Base-by-base conservation (phyloP, 192 early-diverging fungal genomes). In the Backusella australiensis region DNA sequence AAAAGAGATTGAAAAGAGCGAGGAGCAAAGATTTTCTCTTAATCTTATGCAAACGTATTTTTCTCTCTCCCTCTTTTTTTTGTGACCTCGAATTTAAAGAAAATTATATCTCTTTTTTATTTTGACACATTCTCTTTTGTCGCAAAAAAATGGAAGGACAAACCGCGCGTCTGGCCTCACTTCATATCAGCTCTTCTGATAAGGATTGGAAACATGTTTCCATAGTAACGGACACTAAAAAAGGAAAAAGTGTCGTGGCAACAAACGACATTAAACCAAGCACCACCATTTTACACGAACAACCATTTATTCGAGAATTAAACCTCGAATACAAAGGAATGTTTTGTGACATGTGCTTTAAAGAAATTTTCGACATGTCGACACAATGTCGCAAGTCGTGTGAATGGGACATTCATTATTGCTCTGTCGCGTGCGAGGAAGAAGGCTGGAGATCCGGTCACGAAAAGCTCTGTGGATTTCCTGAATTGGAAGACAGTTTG, bases 311-410 rank as follows among this genome's bases (percentile, higher is more conserved):
- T 49, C 46, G 32, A 7, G 23, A 46, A 23, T 29, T 75, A 23
- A 36, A 75, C 29, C 26, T 23, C 6, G 4, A 9, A 3, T 42
- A 59, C 26, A 17, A 29, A 14, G 15, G 26, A 4, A 9, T 14
- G 15, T 67, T 69, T 42, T 76, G 75, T 36, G 29, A 38, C 4
- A 21, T 1, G 15, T 76, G 75, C 34, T 76, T 76, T 75, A 39
- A 34, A 14, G 21, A 36, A 0, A 1, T 75, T 17, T 7, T 32
- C 11, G n/a, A 76, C 23, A 23, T 4, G 53, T 3, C 0, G 0
- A 23, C 17, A 19, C 7, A 21, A 34, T 34, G 67, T 34, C n/a
- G 38, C 46, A 32, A 35, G 9, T 17, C 34, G 0, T 76, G 75
- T 39, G 6, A n/a, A 8, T 76, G 75, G 75, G 9, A 14, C 17